Evolutionary conservation across 495 filamentous ascomycete species (phyloP).

Genomic region (Penicillium alfredii): DNA sequence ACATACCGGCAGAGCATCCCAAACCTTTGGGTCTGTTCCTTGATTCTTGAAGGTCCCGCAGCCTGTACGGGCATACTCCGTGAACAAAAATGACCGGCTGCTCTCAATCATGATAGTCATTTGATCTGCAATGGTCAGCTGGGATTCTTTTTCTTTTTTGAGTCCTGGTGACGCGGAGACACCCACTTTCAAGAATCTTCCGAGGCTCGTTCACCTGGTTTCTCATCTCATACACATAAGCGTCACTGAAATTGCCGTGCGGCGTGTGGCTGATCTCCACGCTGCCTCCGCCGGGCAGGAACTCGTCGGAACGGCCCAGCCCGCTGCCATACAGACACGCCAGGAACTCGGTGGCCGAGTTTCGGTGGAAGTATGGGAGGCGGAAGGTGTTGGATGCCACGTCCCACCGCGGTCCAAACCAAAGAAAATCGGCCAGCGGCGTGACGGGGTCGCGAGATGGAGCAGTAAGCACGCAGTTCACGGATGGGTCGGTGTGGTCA

Average conservation of each 20-base stretch:
- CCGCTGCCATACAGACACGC: slow-evolving; percentile 37
- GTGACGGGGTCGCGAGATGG: slow-evolving; percentile 33
- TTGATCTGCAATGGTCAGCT: slow-evolving; percentile 13
- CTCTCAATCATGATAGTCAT: slow-evolving; percentile 39
- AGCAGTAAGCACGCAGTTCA: slow-evolving; percentile 37
- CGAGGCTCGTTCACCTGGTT: slow-evolving; percentile 36
- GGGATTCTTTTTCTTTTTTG: neutral
- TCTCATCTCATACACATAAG: slow-evolving; percentile 37
- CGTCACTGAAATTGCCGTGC: slow-evolving; percentile 37
- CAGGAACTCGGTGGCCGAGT: slow-evolving; percentile 38
- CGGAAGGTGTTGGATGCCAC: slow-evolving; percentile 40
- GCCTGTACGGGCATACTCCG: slow-evolving; percentile 33
- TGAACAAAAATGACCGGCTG: slow-evolving; percentile 36
- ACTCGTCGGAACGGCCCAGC: slow-evolving; percentile 36
- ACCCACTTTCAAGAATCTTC: slow-evolving; percentile 32
- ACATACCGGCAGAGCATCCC: slow-evolving; percentile 35
- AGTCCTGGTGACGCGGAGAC: neutral
- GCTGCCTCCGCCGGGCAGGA: slow-evolving; percentile 37
- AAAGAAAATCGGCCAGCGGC: slow-evolving; percentile 36
- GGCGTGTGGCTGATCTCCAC: slow-evolving; percentile 39
- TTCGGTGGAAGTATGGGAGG: slow-evolving; percentile 40
- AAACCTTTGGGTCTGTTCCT: slow-evolving; percentile 37
- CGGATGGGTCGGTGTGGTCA: slow-evolving; percentile 38
- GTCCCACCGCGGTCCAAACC: slow-evolving; percentile 41
- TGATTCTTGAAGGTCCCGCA: slow-evolving; percentile 32